Percentiles rank a stretch among this genome's conserved stretches.
Conservation (phyloP, 2,329 filamentous ascomycete species). For the Stagonosporopsis cucurbitacearum region DNA sequence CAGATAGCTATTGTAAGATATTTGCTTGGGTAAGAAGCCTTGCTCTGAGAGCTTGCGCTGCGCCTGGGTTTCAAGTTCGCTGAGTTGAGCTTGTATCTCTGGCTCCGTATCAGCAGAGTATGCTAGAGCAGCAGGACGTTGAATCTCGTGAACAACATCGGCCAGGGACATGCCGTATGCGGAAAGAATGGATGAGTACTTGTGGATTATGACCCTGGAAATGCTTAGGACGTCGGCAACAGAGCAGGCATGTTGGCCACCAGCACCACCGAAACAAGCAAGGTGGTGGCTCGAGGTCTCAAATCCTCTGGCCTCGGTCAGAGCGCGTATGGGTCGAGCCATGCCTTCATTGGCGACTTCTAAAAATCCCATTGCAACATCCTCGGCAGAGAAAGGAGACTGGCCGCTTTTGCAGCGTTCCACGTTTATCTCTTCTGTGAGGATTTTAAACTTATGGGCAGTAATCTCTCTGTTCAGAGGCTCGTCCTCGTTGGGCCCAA, state of each 20-base stretch:
- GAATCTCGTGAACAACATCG: too few relatives aligned
- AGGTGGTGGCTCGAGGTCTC: conserved; percentile 84
- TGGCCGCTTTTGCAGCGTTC: conserved; percentile 71
- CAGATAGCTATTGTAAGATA: conserved; percentile 7
- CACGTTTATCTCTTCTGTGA: conserved; percentile 61
- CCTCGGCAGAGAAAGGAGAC: conserved; percentile 62
- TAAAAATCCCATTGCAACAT: conserved; percentile 84
- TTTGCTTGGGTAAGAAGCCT: conserved; percentile 2
- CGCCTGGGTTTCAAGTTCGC: conserved; percentile 1
- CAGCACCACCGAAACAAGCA: conserved; percentile 87
- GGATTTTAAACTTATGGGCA: too few relatives aligned
- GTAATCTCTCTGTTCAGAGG: too few relatives aligned
- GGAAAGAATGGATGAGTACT: too few relatives aligned
- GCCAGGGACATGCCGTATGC: too few relatives aligned
- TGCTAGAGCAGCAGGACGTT: too few relatives aligned
- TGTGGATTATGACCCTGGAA: conserved; percentile 63
- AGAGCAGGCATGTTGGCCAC: conserved; percentile 86
- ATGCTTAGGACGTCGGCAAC: conserved; percentile 83
- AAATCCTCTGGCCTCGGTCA: conserved; percentile 88
- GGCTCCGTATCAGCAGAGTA: too few relatives aligned
- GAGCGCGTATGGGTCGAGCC: conserved; percentile 82
- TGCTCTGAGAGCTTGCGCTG: conserved; percentile 1
- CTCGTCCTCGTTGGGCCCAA: conserved; percentile 79
- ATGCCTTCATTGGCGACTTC: conserved; percentile 87
- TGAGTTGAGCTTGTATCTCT: too few relatives aligned